phyloP scores from a whole-genome alignment of 208 protist species.

The Trypanosoma caninum region DNA sequence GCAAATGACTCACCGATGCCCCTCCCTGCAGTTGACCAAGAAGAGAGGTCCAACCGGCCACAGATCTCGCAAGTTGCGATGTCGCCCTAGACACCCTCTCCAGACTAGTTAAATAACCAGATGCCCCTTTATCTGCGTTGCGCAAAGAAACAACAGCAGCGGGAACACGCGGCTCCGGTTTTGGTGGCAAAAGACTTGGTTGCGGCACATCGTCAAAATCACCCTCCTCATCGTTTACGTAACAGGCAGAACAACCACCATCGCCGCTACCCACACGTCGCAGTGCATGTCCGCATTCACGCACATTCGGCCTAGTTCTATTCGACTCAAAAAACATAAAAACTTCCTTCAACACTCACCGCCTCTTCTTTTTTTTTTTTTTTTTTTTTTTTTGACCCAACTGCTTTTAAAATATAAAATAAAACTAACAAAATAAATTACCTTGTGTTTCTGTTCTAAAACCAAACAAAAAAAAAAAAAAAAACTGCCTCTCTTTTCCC shows the following conservation, averaged over 20 bases:
- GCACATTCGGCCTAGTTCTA: no score
- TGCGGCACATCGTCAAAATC: constrained; percentile 4
- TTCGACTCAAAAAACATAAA: no score
- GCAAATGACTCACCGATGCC: constrained; percentile 14
- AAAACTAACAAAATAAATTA: no score
- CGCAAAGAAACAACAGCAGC: not conserved
- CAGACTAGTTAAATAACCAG: no score
- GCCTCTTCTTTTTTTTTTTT: no score
- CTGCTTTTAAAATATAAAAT: no score
- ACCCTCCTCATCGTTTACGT: not conserved
- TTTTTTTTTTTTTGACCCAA: no score
- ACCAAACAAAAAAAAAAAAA: constrained; percentile 8
- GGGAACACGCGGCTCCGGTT: constrained; percentile 8
- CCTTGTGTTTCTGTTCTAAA: no score
- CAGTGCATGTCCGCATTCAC: no score
- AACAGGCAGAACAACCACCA: not conserved
- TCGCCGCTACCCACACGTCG: not conserved
- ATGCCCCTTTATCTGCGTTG: no score
- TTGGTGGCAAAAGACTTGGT: not conserved
- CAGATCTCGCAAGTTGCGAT: not conserved
- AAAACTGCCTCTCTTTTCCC: not conserved
- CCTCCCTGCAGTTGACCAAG: constrained; percentile 6
- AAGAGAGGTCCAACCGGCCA: constrained; percentile 4
- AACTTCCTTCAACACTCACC: no score
- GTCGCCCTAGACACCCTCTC: not conserved